A percentile compares a stretch with the other conserved stretches of the same genome.
Evolutionary conservation across 441 rosid genomes (phyloP).

Genomic region (Hypseocharis bilobata): DNA sequence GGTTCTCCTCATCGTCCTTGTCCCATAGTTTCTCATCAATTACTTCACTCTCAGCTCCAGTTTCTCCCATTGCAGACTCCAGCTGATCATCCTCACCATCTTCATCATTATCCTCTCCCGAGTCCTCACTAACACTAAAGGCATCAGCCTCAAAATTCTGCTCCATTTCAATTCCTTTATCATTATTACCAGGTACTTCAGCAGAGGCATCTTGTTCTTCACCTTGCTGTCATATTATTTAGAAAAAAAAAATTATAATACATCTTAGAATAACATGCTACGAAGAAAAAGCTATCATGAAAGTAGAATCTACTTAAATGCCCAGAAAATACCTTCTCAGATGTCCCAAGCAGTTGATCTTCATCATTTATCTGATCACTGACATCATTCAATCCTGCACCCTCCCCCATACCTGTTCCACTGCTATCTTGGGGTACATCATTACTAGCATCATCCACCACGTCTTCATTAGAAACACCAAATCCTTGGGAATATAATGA

Average conservation of each 20-base stretch:
- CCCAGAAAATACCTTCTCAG: slow-evolving; percentile 47
- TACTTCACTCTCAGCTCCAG: slow-evolving; percentile 62
- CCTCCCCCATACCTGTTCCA: slow-evolving; percentile 98
- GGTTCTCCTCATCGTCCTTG: slow-evolving; percentile 58
- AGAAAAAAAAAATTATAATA: slow-evolving; percentile 16
- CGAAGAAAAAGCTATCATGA: slow-evolving; percentile 4
- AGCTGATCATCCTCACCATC: slow-evolving; percentile 54
- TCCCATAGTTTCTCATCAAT: slow-evolving; percentile 71
- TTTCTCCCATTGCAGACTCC: slow-evolving; percentile 72
- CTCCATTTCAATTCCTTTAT: slow-evolving; percentile 92
- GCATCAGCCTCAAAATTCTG: slow-evolving; percentile 71
- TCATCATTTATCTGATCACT: slow-evolving; percentile 87
- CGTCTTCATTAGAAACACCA: slow-evolving; percentile 52
- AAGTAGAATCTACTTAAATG: slow-evolving; percentile 1
- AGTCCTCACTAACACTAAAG: slow-evolving; percentile 68
- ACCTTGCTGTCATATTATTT: slow-evolving; percentile 40
- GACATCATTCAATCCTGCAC: slow-evolving; percentile 71
- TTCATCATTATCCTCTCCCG: slow-evolving; percentile 45
- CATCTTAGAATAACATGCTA: slow-evolving; percentile 1
- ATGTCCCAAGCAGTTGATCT: slow-evolving; percentile 72
- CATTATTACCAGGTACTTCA: slow-evolving; percentile 50
- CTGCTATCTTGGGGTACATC: slow-evolving; percentile 48
- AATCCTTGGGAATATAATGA: slow-evolving; percentile 72
- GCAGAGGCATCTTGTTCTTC: slow-evolving; percentile 56
- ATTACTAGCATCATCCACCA: slow-evolving; percentile 43